A percentile compares a stretch with the other conserved stretches of the same genome.
phyloP scores from a whole-genome alignment of 345 rosid genomes.

The Carallia brachiata region DNA sequence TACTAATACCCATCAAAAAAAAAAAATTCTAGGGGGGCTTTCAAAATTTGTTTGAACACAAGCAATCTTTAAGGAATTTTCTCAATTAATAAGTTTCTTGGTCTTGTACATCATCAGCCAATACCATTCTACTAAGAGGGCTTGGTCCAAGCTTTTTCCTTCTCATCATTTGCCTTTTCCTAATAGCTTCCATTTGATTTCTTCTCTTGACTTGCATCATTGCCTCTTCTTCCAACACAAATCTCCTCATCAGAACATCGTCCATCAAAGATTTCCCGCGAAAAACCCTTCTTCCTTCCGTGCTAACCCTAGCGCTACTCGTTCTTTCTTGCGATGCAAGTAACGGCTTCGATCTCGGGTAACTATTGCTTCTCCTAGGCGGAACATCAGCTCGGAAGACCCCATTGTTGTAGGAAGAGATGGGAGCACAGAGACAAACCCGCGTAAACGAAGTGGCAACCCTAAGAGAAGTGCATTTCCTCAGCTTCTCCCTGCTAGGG shows the following conservation, averaged over 20 bases:
- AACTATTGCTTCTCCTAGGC: conserved; percentile 83
- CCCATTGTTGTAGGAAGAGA: conserved; percentile 74
- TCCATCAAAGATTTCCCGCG: conserved; percentile 88
- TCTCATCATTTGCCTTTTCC: conserved; percentile 57
- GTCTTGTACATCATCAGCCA: conserved; percentile 37
- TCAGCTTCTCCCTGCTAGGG: conserved; percentile 38
- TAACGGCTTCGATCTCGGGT: conserved; percentile 67
- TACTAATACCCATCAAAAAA: neutral
- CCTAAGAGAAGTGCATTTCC: conserved; percentile 72
- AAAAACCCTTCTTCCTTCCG: conserved; percentile 70
- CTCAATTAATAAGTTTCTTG: conserved; percentile 10
- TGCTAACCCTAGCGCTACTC: conserved; percentile 40
- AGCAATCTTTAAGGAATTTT: neutral
- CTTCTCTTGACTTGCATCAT: conserved; percentile 79
- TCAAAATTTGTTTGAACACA: conserved; percentile 8
- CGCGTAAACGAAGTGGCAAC: conserved; percentile 78
- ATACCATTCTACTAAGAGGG: conserved; percentile 76
- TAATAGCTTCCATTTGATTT: conserved; percentile 80
- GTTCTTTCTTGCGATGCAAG: conserved; percentile 26
- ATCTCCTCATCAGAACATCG: conserved; percentile 87
- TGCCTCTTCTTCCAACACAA: conserved; percentile 88
- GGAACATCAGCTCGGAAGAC: conserved; percentile 70
- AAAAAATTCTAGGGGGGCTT: neutral
- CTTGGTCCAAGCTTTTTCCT: conserved; percentile 90
- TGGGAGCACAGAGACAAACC: conserved; percentile 87